These are phyloP conservation scores for Globisporangium ultimum DNA, from an alignment of 352 stramenopile genomes.

Conservation along the genomic window DNA sequence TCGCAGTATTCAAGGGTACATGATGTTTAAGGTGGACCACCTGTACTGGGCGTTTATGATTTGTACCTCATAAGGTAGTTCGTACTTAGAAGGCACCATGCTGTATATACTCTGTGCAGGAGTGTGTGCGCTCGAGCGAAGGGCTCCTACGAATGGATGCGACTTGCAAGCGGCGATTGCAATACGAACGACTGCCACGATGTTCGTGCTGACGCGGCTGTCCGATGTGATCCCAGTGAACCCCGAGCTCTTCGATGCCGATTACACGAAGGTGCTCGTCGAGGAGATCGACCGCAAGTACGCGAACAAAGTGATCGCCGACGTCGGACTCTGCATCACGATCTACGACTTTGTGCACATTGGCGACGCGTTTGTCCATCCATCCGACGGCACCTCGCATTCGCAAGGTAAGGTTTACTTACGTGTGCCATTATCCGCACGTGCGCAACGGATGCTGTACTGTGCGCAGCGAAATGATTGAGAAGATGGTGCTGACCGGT, in stretches of 20 bases:
- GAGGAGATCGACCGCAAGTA: slow-evolving; percentile 91
- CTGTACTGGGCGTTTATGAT: too few relatives aligned
- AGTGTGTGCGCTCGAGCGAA: too few relatives aligned
- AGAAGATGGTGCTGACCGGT: not conserved
- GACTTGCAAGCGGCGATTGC: too few relatives aligned
- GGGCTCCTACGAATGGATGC: too few relatives aligned
- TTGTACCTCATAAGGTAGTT: too few relatives aligned
- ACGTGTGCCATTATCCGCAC: not conserved
- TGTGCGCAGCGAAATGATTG: not conserved
- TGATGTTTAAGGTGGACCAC: too few relatives aligned
- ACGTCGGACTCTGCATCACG: slow-evolving; percentile 85
- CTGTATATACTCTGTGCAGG: too few relatives aligned
- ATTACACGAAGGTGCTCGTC: slow-evolving; percentile 83
- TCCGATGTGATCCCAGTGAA: slow-evolving; percentile 84
- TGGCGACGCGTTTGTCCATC: slow-evolving; percentile 81
- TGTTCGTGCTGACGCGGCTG: slow-evolving; percentile 85
- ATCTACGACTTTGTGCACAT: slow-evolving; percentile 90
- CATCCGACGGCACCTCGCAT: slow-evolving; percentile 82
- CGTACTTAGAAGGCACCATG: too few relatives aligned
- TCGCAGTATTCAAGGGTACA: too few relatives aligned
- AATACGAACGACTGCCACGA: slow-evolving; percentile 12
- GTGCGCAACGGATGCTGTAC: not conserved
- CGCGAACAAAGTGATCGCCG: slow-evolving; percentile 87
- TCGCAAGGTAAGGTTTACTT: slow-evolving; percentile 45
- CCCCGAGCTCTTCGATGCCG: slow-evolving; percentile 73